These are phyloP conservation scores for Plenodomus lindquistii DNA, from an alignment of 2,329 filamentous ascomycete species.

Conservation along the genomic window DNA sequence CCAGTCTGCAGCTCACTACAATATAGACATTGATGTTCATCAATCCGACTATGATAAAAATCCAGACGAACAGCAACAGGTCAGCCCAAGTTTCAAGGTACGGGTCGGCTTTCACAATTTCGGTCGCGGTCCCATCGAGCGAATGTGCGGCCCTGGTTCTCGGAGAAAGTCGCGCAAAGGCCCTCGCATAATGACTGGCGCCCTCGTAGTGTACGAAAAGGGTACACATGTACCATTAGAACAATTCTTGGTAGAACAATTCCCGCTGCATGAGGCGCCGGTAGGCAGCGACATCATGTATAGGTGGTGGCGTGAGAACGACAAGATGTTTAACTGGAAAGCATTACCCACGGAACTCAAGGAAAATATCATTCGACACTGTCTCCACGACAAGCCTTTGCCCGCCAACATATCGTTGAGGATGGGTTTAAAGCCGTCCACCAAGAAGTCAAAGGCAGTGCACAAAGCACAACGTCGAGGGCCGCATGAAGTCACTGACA, in stretches of 20 bases:
- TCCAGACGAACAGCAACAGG: not conserved
- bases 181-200: not conserved
- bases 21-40: slow-evolving; percentile 2
- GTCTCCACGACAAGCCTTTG: slow-evolving; percentile 8
- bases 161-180: not conserved
- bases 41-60: slow-evolving; percentile 1
- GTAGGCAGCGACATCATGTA: slow-evolving; percentile 5
- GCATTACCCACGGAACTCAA: slow-evolving; percentile 32
- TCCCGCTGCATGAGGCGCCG: not conserved
- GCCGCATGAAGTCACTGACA: slow-evolving; percentile 17
- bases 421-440: not conserved
- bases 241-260: slow-evolving; percentile 7
- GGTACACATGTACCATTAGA: slow-evolving; percentile 4
- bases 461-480: not conserved
- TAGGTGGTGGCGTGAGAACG: slow-evolving; percentile 30
- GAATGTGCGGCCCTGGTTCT: slow-evolving; percentile 1
- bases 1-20: slow-evolving; percentile 10
- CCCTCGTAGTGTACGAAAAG: not conserved
- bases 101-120: slow-evolving; percentile 13
- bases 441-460: not conserved
- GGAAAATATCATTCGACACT: slow-evolving; percentile 24
- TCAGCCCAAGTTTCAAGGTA: not conserved
- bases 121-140: not conserved
- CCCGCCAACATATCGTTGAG: not conserved
- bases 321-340: slow-evolving; percentile 30